Evolutionary conservation across 768 basidiomycete genomes (phyloP).

Genomic region (Amyloporia xantha): DNA sequence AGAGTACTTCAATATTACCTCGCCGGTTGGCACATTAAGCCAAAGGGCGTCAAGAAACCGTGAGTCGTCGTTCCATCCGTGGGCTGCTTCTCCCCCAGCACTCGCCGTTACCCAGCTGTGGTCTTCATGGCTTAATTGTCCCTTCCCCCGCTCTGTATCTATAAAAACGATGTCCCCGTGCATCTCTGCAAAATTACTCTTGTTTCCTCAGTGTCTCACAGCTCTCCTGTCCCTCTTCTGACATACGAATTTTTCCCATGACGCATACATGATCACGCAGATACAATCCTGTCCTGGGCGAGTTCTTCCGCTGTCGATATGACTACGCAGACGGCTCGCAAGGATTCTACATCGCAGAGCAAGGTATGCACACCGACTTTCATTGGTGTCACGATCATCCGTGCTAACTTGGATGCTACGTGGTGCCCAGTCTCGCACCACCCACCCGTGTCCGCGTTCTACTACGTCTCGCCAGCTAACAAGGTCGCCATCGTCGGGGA

Average conservation of each 20-base stretch:
- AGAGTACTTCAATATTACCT: constrained; percentile 91
- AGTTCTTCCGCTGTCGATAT: constrained; percentile 96
- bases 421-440: constrained; percentile 76
- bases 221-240: background rate
- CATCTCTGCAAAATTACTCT: background rate
- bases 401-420: background rate
- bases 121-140: constrained; percentile 7
- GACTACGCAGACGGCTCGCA: constrained; percentile 88
- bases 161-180: background rate
- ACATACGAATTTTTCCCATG: background rate
- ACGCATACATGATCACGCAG: constrained; percentile 30
- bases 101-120: constrained; percentile 1
- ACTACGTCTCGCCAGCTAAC: constrained; percentile 90
- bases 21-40: constrained; percentile 99
- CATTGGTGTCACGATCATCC: background rate
- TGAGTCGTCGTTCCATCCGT: no score
- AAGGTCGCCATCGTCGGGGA: constrained; percentile 85
- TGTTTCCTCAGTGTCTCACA: no score
- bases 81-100: no score
- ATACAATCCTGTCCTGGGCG: constrained; percentile 95
- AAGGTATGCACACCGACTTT: constrained; percentile 45
- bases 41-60: constrained; percentile 99
- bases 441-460: constrained; percentile 92
- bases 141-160: constrained; percentile 1
- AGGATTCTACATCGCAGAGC: constrained; percentile 95